Percentiles rank a stretch among this genome's conserved stretches.
phyloP scores from a whole-genome alignment of 352 stramenopile genomes.

The Paralagenidium karlingii region DNA sequence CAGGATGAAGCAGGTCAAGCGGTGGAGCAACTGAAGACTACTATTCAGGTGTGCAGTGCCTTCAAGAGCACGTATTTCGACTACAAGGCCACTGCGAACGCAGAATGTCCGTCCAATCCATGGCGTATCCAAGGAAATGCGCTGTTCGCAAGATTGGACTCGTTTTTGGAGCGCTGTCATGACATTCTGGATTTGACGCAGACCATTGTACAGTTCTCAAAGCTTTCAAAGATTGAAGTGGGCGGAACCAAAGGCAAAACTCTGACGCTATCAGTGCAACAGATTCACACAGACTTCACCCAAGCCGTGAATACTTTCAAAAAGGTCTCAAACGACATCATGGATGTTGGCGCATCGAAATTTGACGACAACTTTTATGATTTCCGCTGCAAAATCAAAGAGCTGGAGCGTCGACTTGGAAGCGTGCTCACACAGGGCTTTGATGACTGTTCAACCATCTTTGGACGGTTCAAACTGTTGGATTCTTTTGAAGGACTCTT shows the following conservation, averaged over 20 bases:
- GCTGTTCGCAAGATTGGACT: constrained; percentile 95
- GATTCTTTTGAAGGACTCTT: constrained; percentile 94
- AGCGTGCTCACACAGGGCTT: constrained; percentile 94
- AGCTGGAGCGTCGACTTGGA: constrained; percentile 94
- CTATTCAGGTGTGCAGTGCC: constrained; percentile 86
- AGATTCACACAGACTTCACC: constrained; percentile 95
- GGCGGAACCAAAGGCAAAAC: constrained; percentile 96
- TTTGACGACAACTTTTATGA: constrained; percentile 98
- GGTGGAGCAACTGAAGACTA: constrained; percentile 92
- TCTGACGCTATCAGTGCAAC: constrained; percentile 86
- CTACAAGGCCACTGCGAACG: constrained; percentile 95
- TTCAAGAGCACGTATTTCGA: constrained; percentile 99
- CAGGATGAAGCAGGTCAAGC: constrained; percentile 90
- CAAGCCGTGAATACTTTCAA: constrained; percentile 92
- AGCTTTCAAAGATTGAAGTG: constrained; percentile 96
- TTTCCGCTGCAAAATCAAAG: constrained; percentile 96
- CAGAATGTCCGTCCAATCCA: constrained; percentile 94
- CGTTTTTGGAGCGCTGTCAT: constrained; percentile 95
- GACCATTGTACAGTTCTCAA: constrained; percentile 97
- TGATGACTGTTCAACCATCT: constrained; percentile 96
- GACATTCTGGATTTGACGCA: constrained; percentile 97
- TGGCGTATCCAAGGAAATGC: constrained; percentile 98
- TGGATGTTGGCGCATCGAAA: constrained; percentile 94
- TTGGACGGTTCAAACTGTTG: constrained; percentile 95
- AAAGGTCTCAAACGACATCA: constrained; percentile 94